These are phyloP conservation scores for Trichoderma cornu-damae DNA, from an alignment of 2,329 filamentous ascomycete genomes.

Conservation along the genomic window DNA sequence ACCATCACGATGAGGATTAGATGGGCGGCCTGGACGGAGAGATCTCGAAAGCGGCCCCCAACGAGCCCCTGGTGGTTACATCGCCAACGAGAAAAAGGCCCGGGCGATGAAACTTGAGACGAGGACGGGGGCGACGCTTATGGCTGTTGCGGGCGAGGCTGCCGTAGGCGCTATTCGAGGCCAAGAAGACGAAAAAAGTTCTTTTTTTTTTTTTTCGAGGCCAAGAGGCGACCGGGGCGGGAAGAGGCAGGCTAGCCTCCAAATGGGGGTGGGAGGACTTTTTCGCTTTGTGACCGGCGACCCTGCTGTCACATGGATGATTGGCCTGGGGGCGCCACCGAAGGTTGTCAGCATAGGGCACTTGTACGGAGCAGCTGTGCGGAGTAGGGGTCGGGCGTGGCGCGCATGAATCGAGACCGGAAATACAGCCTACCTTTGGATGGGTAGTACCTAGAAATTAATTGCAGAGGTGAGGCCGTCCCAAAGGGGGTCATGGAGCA, in stretches of 20 bases:
- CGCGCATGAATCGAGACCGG: slow-evolving; percentile 10
- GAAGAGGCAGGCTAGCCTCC: slow-evolving; percentile 1
- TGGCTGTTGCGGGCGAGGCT: not conserved
- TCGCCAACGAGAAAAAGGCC: slow-evolving; percentile 21
- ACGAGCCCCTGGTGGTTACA: slow-evolving; percentile 27
- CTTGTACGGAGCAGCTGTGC: not conserved
- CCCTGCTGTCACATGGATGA: slow-evolving; percentile 10
- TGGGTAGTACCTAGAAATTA: slow-evolving; percentile 10
- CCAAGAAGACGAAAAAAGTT: too few species aligned
- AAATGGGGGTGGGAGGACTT: too few species aligned
- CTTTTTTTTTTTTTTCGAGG: too few species aligned
- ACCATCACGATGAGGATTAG: slow-evolving; percentile 15
- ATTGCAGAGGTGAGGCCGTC: not conserved
- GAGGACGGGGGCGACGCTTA: slow-evolving; percentile 6
- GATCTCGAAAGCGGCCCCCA: slow-evolving; percentile 22
- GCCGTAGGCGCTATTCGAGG: not conserved
- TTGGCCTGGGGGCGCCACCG: not conserved
- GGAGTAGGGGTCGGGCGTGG: slow-evolving; percentile 2
- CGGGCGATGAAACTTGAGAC: slow-evolving; percentile 20
- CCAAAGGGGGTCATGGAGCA: not conserved
- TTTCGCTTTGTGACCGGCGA: not conserved
- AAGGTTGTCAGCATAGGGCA: too few species aligned
- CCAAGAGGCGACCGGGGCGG: not conserved
- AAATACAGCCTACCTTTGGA: slow-evolving; percentile 12
- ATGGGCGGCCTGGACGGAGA: slow-evolving; percentile 17